phyloP scores from a whole-genome alignment of 1,139 yeast genomes.

The Geotrichum bryndzae region DNA sequence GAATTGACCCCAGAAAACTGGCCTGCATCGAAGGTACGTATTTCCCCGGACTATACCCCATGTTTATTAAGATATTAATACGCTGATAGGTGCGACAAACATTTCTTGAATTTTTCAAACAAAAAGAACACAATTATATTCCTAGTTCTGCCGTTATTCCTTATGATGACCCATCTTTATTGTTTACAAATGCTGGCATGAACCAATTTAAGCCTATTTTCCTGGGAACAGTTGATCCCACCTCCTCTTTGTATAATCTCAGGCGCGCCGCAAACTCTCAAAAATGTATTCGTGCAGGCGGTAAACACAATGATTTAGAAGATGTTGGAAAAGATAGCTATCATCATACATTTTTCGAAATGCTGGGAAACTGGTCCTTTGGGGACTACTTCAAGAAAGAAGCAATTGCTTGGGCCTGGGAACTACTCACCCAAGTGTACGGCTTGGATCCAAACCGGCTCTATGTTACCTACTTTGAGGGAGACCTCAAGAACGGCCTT shows the following conservation, averaged over 20 bases:
- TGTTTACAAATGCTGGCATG: constrained; percentile 98
- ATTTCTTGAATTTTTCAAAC: constrained; percentile 72
- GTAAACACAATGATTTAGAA: constrained; percentile 96
- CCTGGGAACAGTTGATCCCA: constrained; percentile 93
- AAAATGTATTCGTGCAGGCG: constrained; percentile 98
- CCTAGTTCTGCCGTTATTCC: constrained; percentile 95
- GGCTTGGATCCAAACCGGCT: constrained; percentile 72
- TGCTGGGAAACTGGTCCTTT: constrained; percentile 99
- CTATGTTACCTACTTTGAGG: constrained; percentile 94
- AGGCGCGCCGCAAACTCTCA: constrained; percentile 93
- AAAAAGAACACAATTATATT: constrained; percentile 66
- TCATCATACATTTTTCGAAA: constrained; percentile 97
- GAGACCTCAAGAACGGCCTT: constrained; percentile 73
- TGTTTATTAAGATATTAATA: neutral
- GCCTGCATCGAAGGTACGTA: constrained; percentile 49
- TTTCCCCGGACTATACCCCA: neutral
- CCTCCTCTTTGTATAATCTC: constrained; percentile 74
- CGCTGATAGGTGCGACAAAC: constrained; percentile 57
- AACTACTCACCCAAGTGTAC: constrained; percentile 74
- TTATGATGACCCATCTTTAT: constrained; percentile 91
- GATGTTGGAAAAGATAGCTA: constrained; percentile 97
- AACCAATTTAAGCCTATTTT: constrained; percentile 97
- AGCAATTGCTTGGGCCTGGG: constrained; percentile 88
- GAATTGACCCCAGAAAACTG: constrained; percentile 18
- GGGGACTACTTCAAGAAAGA: constrained; percentile 97